These are phyloP conservation scores for Manihot esculenta DNA, from an alignment of 441 rosid genomes.

Conservation along the genomic window DNA sequence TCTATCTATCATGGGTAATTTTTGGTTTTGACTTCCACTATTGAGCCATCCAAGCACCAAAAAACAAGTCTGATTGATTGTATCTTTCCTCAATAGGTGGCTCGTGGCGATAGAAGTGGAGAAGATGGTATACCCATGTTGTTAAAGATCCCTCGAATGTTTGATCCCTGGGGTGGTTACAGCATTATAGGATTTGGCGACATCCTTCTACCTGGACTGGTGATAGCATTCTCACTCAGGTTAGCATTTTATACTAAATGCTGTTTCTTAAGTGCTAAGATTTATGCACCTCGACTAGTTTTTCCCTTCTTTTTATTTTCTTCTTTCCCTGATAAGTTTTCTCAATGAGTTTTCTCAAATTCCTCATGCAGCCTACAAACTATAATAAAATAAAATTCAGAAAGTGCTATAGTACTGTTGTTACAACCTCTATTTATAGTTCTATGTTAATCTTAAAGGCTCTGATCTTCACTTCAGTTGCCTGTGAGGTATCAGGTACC, in stretches of 20 bases:
- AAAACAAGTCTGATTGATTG: background rate
- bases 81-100: conserved; percentile 46
- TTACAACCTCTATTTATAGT: too few relatives aligned
- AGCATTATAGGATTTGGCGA: conserved; percentile 86
- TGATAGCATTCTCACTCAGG: conserved; percentile 68
- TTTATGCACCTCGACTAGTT: background rate
- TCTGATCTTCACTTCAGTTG: too few relatives aligned
- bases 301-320: background rate
- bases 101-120: conserved; percentile 80
- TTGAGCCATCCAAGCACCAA: background rate
- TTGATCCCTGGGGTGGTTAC: conserved; percentile 91
- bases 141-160: conserved; percentile 72
- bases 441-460: too few relatives aligned
- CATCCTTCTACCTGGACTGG: conserved; percentile 71
- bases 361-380: too few relatives aligned
- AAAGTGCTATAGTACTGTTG: too few relatives aligned
- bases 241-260: conserved; percentile 12
- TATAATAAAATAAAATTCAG: too few relatives aligned
- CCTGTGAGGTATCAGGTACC: too few relatives aligned
- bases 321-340: background rate
- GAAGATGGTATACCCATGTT: conserved; percentile 87
- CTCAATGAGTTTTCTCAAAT: background rate
- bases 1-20: background rate
- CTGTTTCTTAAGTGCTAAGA: background rate
- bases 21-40: background rate